phyloP scores from a whole-genome alignment of 768 basidiomycete genomes.

The Trametes villosa region DNA sequence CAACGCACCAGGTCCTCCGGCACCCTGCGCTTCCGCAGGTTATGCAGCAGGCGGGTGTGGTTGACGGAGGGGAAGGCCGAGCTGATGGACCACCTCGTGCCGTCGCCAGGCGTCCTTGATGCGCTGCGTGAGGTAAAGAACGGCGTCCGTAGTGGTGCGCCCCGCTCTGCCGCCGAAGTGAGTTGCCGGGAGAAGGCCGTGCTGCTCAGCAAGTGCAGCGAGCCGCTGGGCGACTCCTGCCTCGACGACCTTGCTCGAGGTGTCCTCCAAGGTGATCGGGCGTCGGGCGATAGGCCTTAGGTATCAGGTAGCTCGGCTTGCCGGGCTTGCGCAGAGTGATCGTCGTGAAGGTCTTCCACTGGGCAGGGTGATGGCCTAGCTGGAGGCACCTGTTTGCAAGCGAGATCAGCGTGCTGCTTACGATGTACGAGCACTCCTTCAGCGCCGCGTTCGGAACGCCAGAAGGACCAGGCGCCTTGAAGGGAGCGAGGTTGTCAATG shows the following conservation, averaged over 20 bases:
- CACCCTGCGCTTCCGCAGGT: slow-evolving; percentile 17
- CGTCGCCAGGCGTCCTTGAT: slow-evolving; percentile 30
- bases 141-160: slow-evolving; percentile 29
- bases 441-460: slow-evolving; percentile 29
- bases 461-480: slow-evolving; percentile 29
- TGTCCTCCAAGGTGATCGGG: slow-evolving; percentile 41
- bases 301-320: slow-evolving; percentile 35
- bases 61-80: slow-evolving; percentile 34
- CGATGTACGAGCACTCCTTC: neutral
- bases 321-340: slow-evolving; percentile 42
- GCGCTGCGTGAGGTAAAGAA: slow-evolving; percentile 26
- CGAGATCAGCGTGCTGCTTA: neutral
- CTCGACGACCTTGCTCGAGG: slow-evolving; percentile 25
- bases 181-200: slow-evolving; percentile 14
- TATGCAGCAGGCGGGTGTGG: slow-evolving; percentile 17
- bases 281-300: slow-evolving; percentile 43
- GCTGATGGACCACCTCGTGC: slow-evolving; percentile 38
- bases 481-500: slow-evolving; percentile 9
- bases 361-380: slow-evolving; percentile 15
- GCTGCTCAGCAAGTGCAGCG: neutral
- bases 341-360: slow-evolving; percentile 34
- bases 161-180: slow-evolving; percentile 34
- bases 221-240: slow-evolving; percentile 19
- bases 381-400: neutral
- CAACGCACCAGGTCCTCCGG: slow-evolving; percentile 23